Base-by-base conservation (phyloP, 2,329 filamentous ascomycete genomes). In the Alternaria novae-zelandiae region DNA sequence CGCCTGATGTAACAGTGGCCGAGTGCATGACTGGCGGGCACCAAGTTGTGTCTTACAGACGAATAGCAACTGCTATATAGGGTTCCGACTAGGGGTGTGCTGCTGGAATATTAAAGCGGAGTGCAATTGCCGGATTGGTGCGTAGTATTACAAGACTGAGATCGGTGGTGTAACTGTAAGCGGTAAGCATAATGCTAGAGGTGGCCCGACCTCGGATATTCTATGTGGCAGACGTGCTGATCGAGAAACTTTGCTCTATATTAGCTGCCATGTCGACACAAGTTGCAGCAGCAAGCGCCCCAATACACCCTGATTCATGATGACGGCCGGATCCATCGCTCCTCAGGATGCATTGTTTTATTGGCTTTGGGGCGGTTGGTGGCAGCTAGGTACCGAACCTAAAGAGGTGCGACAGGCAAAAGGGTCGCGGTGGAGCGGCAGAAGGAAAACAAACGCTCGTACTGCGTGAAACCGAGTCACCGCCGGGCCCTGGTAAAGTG, bases 101-200 rank as follows among this genome's bases (percentile, higher is more conserved):
- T 53, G 51, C 59, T 43, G 44, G n/a, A 59, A 58, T 61, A 69
- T 60, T 67, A 72, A 70, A 64, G 63, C 68, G 68, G 68, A 67
- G 60, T 57, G 57, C 17, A 20, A 61, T 68, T 71, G 47, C 62
- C 64, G 61, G 43, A 63, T 66, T 61, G 32, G 64, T 63, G 46
- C 32, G 51, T 65, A 70, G 65, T 69, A 66, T 65, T 69, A 69
- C 67, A 70, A 63, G 66, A 63, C 57, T 61, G 66, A 63, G 61
- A 61, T 59, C 67, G 72, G 69, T 67, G 61, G 57, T 73, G 68
- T 73, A 72, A 70, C 71, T 68, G 55, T 26, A 72, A 67, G 47
- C 43, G 61, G 73, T 69, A 74, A 72, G 70, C 70, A 68, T 63
- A 59, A 66, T 67, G 68, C 68, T 54, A 49, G 50, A 63, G 47